These are phyloP conservation scores for Chaetomiaceae sp. DNA, from an alignment of 2,329 filamentous ascomycete species.

Conservation along the genomic window DNA sequence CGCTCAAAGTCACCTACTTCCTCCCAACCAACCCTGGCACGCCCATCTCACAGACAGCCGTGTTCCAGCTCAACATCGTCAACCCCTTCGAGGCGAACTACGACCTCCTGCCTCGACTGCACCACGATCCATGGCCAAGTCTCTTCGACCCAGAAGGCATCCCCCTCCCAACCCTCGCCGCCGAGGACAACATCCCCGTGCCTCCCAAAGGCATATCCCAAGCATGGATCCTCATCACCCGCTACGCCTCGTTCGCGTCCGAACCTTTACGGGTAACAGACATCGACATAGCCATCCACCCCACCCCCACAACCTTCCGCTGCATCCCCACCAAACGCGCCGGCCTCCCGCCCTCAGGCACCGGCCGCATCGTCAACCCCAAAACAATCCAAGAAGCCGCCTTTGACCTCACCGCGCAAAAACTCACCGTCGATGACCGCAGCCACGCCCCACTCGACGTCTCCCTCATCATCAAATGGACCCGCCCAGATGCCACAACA, in stretches of 20 bases:
- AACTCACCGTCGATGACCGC: slow-evolving; percentile 76
- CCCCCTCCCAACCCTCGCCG: slow-evolving; percentile 27
- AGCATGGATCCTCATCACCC: slow-evolving; percentile 72
- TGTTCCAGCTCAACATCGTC: slow-evolving; percentile 67
- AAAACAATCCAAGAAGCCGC: slow-evolving; percentile 66
- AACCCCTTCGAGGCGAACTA: slow-evolving; percentile 90
- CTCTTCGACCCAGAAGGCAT: slow-evolving; percentile 65
- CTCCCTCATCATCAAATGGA: slow-evolving; percentile 73
- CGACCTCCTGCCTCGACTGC: slow-evolving; percentile 74
- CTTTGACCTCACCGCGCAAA: slow-evolving; percentile 72
- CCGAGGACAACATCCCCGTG: slow-evolving; percentile 27
- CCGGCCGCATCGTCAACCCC: slow-evolving; percentile 52
- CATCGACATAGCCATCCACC: slow-evolving; percentile 42
- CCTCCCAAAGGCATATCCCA: slow-evolving; percentile 64
- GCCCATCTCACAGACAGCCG: slow-evolving; percentile 68
- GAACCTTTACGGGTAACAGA: slow-evolving; percentile 63
- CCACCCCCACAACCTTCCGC: slow-evolving; percentile 34
- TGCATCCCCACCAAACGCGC: slow-evolving; percentile 45
- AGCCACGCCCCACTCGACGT: slow-evolving; percentile 70
- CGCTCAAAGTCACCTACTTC: slow-evolving; percentile 71
- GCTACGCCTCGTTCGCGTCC: slow-evolving; percentile 71
- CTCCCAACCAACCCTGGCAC: slow-evolving; percentile 76
- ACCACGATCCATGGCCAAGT: slow-evolving; percentile 78
- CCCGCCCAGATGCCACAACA: slow-evolving; percentile 41
- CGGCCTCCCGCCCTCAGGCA: slow-evolving; percentile 32